These are phyloP conservation scores for Leccinum solheimii DNA, from an alignment of 1,284 basidiomycete genomes.

Conservation along the genomic window DNA sequence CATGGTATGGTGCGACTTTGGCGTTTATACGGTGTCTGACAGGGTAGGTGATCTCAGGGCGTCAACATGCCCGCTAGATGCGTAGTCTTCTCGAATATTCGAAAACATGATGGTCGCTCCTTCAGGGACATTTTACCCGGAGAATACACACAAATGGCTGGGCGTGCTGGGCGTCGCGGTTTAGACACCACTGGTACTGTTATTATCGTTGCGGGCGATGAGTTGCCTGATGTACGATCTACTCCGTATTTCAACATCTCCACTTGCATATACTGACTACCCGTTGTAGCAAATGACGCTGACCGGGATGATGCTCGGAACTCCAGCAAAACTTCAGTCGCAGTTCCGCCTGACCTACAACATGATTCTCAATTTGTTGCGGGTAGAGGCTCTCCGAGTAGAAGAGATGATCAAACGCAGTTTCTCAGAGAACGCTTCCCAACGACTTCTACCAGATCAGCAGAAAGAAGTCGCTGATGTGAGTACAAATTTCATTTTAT, in stretches of 20 bases:
- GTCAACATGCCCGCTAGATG: conserved; percentile 99
- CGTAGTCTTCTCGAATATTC: conserved; percentile 93
- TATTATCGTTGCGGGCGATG: conserved; percentile 84
- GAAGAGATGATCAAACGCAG: conserved; percentile 99
- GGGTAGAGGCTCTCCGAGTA: conserved; percentile 94
- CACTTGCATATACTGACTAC: conserved; percentile 12
- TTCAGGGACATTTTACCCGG: conserved; percentile 91
- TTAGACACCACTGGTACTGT: conserved; percentile 96
- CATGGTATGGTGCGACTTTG: conserved; percentile 63
- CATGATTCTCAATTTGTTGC: conserved; percentile 97
- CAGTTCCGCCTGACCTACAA: conserved; percentile 99
- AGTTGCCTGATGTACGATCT: conserved; percentile 77
- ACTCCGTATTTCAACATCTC: conserved; percentile 3
- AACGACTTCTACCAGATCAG: conserved; percentile 90
- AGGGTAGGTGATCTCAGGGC: conserved; percentile 53
- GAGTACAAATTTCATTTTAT: conserved; percentile 19
- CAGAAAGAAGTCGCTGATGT: conserved; percentile 86
- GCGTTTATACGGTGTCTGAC: conserved; percentile 7
- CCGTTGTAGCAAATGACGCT: conserved; percentile 65
- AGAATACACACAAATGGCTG: conserved; percentile 99
- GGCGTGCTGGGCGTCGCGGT: conserved; percentile 94
- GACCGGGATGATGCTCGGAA: conserved; percentile 91
- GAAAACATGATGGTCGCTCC: conserved; percentile 93
- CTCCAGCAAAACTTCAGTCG: conserved; percentile 88
- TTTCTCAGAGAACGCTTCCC: conserved; percentile 97